Evolutionary conservation across 2,329 filamentous ascomycete species (phyloP).

Genomic region (Diaporthe ilicicola): DNA sequence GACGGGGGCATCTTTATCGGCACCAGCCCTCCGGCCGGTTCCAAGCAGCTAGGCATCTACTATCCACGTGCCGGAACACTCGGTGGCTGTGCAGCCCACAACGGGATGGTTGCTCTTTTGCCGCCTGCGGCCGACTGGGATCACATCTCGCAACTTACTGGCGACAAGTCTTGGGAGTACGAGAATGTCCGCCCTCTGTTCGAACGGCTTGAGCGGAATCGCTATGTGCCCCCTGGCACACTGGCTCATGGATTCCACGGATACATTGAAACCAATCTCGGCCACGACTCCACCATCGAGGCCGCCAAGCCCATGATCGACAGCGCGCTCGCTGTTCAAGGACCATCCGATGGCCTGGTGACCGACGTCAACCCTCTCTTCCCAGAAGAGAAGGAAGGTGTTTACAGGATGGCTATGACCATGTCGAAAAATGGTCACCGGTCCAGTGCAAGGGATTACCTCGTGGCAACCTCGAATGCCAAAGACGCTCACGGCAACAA

Average conservation of each 20-base stretch:
- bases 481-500: conserved; percentile 43
- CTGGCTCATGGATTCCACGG: conserved; percentile 59
- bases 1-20: conserved; percentile 41
- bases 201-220: conserved; percentile 52
- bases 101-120: conserved; percentile 57
- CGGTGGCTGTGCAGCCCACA: conserved; percentile 53
- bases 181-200: conserved; percentile 60
- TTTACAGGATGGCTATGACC: conserved; percentile 54
- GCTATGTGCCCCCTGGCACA: conserved; percentile 41
- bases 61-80: conserved; percentile 50
- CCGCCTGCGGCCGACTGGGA: conserved; percentile 60
- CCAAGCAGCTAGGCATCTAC: conserved; percentile 44
- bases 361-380: conserved; percentile 24
- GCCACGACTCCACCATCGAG: conserved; percentile 51
- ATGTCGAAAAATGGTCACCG: conserved; percentile 52
- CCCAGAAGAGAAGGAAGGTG: neutral
- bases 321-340: neutral
- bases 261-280: conserved; percentile 52
- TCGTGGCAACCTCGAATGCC: conserved; percentile 49
- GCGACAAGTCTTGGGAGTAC: conserved; percentile 57
- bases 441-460: conserved; percentile 37
- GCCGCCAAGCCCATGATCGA: conserved; percentile 38
- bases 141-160: conserved; percentile 56
- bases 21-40: conserved; percentile 36
- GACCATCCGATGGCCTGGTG: neutral